Base-by-base conservation (phyloP, 495 filamentous ascomycete genomes). In the Physcia stellaris region DNA sequence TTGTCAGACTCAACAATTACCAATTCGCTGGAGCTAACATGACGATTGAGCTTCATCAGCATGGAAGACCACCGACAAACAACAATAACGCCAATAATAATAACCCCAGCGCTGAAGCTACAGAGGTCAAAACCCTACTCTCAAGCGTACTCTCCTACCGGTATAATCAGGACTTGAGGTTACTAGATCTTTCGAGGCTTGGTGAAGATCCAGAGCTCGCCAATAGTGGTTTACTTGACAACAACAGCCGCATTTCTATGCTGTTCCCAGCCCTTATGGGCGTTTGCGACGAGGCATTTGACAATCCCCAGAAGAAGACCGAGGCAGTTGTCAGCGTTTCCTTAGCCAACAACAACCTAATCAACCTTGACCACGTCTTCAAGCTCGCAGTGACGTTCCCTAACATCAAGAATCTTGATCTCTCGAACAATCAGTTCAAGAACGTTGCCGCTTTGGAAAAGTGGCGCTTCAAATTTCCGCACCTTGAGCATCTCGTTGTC, bases 251-350 rank as follows among this genome's bases (percentile, higher is more conserved):
- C n/a, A 75, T 80, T 20, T 74, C 78, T 33, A 96, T 94, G 52
- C 78, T 94, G 42, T 94, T 95, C 60, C 80, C 80, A 26, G 87
- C 79, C 2, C 63, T 95, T 22, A 86, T 95, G 79, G 75, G 73
- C 39, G 68, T 94, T 24, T 82, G 79, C 53, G 77, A 83, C 23
- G 59, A 70, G 47, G 64, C 75, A 20, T 90, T 90, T 60, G 70
- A 70, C 43, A 74, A 60, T 20, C 35, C 68, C 4, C 59, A 78
- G 13, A 67, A 75, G 22, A 83, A 84, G 52, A 68, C 71, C 19
- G 75, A 85, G 20, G 76, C 77, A 4, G 71, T 96, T 18, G 60
- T 75, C 36, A 83, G 81, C 40, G 74, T 94, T 45, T 79, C 77
- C 13, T 68, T 96, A 4, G 76, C 76, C 19, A 67, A 76, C 48